A percentile compares a stretch with the other conserved stretches of the same genome.
Evolutionary conservation across 345 rosid genomes (phyloP).

Genomic region (Mallotus nudiflorus): DNA sequence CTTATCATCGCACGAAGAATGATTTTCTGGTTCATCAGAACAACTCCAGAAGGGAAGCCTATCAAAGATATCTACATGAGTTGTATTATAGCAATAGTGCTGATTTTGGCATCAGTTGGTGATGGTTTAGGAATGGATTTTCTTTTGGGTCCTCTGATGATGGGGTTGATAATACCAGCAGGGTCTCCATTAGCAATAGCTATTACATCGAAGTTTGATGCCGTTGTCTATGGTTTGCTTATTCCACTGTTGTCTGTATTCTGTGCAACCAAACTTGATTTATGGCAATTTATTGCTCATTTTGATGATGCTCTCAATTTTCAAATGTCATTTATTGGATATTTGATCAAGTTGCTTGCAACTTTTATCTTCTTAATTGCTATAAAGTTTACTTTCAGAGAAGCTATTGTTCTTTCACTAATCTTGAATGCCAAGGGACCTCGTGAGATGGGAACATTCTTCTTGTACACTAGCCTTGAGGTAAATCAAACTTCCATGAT

Average conservation of each 20-base stretch:
- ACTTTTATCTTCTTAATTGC: conserved; percentile 6
- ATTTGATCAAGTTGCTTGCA: background rate
- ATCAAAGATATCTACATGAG: conserved; percentile 20
- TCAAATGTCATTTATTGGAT: conserved; percentile 5
- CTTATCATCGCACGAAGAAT: background rate
- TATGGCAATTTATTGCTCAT: background rate
- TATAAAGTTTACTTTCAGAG: conserved; percentile 10
- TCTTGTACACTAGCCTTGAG: conserved; percentile 16
- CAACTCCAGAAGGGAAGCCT: conserved; percentile 30
- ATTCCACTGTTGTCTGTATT: conserved; percentile 25
- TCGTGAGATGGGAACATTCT: conserved; percentile 24
- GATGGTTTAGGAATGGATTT: conserved; percentile 28
- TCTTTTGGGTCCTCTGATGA: conserved; percentile 25
- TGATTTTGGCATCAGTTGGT: conserved; percentile 20
- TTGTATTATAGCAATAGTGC: background rate
- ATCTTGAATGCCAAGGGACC: conserved; percentile 30
- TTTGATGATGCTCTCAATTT: background rate
- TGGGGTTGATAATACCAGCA: conserved; percentile 36
- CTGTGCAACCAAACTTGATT: conserved; percentile 21
- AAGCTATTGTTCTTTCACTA: conserved; percentile 22
- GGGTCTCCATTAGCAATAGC: conserved; percentile 37
- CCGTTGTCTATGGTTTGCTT: conserved; percentile 24
- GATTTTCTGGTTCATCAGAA: conserved; percentile 29
- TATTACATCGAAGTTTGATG: conserved; percentile 28
- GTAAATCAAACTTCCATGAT: conserved; percentile 3